Evolutionary conservation across 2,329 filamentous ascomycete species (phyloP).

Genomic region (Calonectria pseudoreteaudii): DNA sequence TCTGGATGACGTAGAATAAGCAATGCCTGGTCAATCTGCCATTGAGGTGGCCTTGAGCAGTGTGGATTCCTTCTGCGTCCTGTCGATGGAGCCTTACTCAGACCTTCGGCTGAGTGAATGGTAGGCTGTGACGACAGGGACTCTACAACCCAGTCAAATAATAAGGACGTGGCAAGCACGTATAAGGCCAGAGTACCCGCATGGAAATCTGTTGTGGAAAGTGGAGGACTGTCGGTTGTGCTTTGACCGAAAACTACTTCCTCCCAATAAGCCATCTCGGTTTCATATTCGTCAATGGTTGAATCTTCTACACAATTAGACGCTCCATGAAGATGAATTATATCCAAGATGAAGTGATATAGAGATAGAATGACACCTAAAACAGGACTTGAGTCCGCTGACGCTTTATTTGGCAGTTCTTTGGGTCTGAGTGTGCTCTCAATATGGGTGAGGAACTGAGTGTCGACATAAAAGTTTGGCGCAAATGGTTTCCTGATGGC

Average conservation of each 20-base stretch:
- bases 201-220: not conserved
- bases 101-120: too few species aligned
- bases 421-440: constrained; percentile 3
- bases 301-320: not conserved
- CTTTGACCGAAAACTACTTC: not conserved
- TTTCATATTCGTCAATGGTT: not conserved
- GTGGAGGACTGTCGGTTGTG: not conserved
- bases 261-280: constrained; percentile 14
- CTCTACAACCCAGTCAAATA: constrained; percentile 14
- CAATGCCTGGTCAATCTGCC: not conserved
- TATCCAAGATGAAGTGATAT: constrained; percentile 15
- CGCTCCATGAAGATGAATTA: not conserved
- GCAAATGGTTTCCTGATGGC: constrained; percentile 16
- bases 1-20: constrained; percentile 13
- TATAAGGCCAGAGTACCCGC: not conserved
- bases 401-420: not conserved
- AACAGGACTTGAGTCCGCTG: not conserved
- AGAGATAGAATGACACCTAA: not conserved
- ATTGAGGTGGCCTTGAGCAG: not conserved
- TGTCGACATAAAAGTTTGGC: constrained; percentile 20
- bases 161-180: constrained; percentile 13
- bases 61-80: too few species aligned
- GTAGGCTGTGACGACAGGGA: not conserved
- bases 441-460: constrained; percentile 7
- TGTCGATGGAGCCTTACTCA: too few species aligned